phyloP scores from a whole-genome alignment of 176 grass and related monocot species.

The Cenchrus americanus region DNA sequence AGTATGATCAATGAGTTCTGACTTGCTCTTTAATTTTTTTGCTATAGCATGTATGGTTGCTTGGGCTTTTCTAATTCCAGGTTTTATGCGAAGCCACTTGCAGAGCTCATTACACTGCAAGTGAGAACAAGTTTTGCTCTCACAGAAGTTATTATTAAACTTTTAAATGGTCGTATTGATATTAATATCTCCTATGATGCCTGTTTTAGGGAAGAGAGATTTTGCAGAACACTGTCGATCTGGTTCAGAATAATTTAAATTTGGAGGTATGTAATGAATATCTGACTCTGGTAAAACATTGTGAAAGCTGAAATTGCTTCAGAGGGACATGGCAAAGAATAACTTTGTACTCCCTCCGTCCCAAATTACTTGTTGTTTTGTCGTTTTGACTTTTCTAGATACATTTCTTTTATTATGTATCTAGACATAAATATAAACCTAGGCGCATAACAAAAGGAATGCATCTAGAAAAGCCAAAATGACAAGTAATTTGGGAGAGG shows the following conservation, averaged over 20 bases:
- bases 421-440: too few species aligned
- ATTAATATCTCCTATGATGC: slow-evolving; percentile 44
- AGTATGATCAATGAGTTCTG: slow-evolving; percentile 42
- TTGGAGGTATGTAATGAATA: slow-evolving; percentile 70
- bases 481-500: too few species aligned
- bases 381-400: too few species aligned
- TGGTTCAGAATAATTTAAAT: slow-evolving; percentile 96
- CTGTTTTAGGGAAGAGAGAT: slow-evolving; percentile 90
- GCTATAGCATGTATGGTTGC: slow-evolving; percentile 94
- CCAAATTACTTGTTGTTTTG: too few species aligned
- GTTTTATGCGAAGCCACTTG: slow-evolving; percentile 97
- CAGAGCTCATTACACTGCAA: slow-evolving; percentile 93
- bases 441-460: too few species aligned
- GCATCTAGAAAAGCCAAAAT: too few species aligned
- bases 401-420: too few species aligned
- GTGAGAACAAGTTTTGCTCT: slow-evolving; percentile 57
- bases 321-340: background rate
- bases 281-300: slow-evolving; percentile 27
- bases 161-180: background rate
- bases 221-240: slow-evolving; percentile 90
- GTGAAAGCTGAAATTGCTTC: slow-evolving; percentile 7
- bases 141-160: slow-evolving; percentile 35
- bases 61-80: slow-evolving; percentile 95
- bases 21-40: slow-evolving; percentile 42
- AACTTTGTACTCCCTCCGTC: too few species aligned